These are phyloP conservation scores for Papilionanthe hybrid DNA, from an alignment of 116 monocot genomes.

Conservation along the genomic window DNA sequence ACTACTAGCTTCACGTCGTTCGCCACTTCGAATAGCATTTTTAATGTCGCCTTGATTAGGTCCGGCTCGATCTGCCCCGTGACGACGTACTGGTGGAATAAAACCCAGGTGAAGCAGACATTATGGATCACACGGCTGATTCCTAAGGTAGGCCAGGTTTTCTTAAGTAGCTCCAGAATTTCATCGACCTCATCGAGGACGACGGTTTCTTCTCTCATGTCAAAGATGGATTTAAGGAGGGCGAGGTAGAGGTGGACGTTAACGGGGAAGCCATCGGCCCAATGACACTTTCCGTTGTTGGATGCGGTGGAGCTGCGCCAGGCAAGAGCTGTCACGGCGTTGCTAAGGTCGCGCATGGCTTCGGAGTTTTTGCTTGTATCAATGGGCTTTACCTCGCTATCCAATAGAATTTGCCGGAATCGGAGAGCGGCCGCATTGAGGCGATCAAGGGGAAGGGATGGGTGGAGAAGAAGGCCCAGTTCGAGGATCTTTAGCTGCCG, in stretches of 20 bases:
- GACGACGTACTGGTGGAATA: conserved; percentile 79
- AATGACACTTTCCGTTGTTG: conserved; percentile 46
- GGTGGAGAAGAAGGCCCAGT: conserved; percentile 29
- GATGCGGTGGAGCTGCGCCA: conserved; percentile 20
- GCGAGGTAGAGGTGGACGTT: conserved; percentile 74
- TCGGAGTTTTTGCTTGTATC: conserved; percentile 45
- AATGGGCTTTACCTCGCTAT: conserved; percentile 25
- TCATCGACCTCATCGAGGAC: conserved; percentile 95
- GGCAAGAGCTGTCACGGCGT: conserved; percentile 21
- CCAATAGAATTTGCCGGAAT: conserved; percentile 23
- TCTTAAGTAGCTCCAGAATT: conserved; percentile 86
- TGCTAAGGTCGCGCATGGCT: conserved; percentile 25
- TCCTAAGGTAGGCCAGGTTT: conserved; percentile 78
- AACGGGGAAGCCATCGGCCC: conserved; percentile 87
- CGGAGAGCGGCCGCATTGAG: conserved; percentile 23
- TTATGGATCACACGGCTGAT: conserved; percentile 77
- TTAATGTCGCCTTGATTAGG: conserved; percentile 46
- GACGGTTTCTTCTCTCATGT: conserved; percentile 57
- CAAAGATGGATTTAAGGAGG: conserved; percentile 81
- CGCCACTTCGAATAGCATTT: conserved; percentile 63
- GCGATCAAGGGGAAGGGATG: conserved; percentile 31
- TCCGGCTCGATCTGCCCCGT: conserved; percentile 77
- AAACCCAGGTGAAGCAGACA: conserved; percentile 75
- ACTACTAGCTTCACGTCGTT: conserved; percentile 41
- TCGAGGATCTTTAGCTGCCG: conserved; percentile 79